Evolutionary conservation across 1,284 basidiomycete genomes (phyloP), one percentile per base, ranked within the genome.

Genomic region (Melanopsichium pennsylvanicum): DNA sequence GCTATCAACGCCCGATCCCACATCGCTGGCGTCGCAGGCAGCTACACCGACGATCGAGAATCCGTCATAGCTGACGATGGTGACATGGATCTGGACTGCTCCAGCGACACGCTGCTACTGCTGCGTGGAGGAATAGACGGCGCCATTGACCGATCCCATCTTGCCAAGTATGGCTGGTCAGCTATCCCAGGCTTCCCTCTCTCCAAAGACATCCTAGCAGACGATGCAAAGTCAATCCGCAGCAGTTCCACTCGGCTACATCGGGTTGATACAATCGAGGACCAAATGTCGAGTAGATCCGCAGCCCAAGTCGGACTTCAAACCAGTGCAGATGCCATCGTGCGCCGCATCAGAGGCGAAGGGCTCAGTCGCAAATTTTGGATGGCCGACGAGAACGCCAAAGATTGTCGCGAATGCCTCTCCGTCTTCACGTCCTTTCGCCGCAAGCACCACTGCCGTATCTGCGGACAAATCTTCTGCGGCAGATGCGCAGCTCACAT

Each of bases 401-500:
- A 91, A 78, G 95, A 97, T 46, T 80, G 79, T 38, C 68, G 76
- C 41, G 74, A 78, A 38, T 79, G 78, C 35, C 63, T 76, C n/a
- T 61, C 68, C 35, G 62, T 72, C 23, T 79, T 80, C 45, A 78
- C 75, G 7, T 56, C 66, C n/a, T 74, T 75, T 35, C 72, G 79
- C 12, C 58, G 78, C 23, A 76, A 73, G 55, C 79, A 80, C 55
- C 79, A 81, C 47, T 81, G 79, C 55, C 76, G 79, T 23, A 74
- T 78, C 46, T 81, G 79, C 40, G 78, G 76, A 13, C 78, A 79
- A 51, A 81, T 81, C 40, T 81, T 80, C 35, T 81, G 81, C 61
- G 60, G 69, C 33, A 51, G 71, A 92, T 77, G 95, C 81, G 94
- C 95, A 3, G 93, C 93, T n/a, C 95, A 97, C 76, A 91, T 97